Evolutionary conservation across 345 rosid species (phyloP), one percentile per base, ranked within the genome.

Genomic region (Balakata baccata): DNA sequence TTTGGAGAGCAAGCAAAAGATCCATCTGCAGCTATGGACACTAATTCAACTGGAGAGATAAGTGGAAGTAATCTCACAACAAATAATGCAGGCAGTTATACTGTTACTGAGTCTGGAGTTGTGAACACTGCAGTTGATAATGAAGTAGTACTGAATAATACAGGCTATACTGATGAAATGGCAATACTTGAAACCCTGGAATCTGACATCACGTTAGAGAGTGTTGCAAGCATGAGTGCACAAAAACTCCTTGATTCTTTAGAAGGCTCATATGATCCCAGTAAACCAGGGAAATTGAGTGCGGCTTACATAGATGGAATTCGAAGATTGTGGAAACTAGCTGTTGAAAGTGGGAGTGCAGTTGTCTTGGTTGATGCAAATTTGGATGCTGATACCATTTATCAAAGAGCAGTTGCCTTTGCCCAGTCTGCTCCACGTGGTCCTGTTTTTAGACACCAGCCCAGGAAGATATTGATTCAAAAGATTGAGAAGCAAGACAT

Each of bases 311-410:
- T 81, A 3, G 85, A 81, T 50, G 84, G 81, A 74, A 79, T 90
- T 66, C 43, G 85, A 61, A 76, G 66, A 66, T 81, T 92, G 71
- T 76, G 82, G 87, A 86, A 83, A 62, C 78, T 89, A 79, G 98
- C 98, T 67, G 83, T 94, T 34, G 95, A 92, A 59, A 81, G 70
- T 52, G 94, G 98, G 66, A 73, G 73, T 77, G 98, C 97, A 0
- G 63, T 88, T 52, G 79, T 87, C 41, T 82, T 94, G 72, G 88
- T 79, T 53, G 77, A 75, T 58, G 79, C 71, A 49, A 53, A 74
- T 56, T 81, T 89, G 79, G 89, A 92, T 20, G 91, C 93, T 51
- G 97, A 92, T 75, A 72, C 25, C 41, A 77, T 90, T 45, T 88
- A 83, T 70, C 77, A 88, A 71, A 86, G 80, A 67, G 81, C 89